Conservation (phyloP, 257 asterid species). For the Jacaranda copaia region DNA sequence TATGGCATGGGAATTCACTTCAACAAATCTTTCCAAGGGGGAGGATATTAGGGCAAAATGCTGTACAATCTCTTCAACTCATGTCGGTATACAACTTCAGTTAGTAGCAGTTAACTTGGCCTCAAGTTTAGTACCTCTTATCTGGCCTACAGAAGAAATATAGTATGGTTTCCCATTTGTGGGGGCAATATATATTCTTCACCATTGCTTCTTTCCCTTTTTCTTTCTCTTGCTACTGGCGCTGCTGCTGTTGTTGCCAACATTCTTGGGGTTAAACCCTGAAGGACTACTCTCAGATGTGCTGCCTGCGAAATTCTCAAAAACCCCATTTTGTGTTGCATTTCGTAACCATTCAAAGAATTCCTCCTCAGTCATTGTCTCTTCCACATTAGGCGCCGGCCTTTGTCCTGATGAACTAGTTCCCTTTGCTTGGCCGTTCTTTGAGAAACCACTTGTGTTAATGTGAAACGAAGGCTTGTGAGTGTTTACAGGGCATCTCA, state of each 20-base stretch:
- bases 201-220: conserved; percentile 82
- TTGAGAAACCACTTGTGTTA: conserved; percentile 72
- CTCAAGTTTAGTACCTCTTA: background rate
- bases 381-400: conserved; percentile 68
- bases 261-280: conserved; percentile 51
- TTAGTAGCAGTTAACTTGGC: conserved; percentile 37
- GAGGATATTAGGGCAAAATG: conserved; percentile 32
- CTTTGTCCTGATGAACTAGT: conserved; percentile 54
- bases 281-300: conserved; percentile 52
- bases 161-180: background rate
- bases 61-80: conserved; percentile 40
- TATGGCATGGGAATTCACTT: conserved; percentile 7
- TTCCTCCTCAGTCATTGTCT: conserved; percentile 86
- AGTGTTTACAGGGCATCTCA: conserved; percentile 84
- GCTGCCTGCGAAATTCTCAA: conserved; percentile 56
- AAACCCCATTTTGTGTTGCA: conserved; percentile 74
- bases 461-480: conserved; percentile 96
- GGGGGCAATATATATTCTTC: conserved; percentile 15
- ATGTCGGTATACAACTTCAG: conserved; percentile 45
- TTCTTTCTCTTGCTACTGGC: conserved; percentile 72
- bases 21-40: background rate
- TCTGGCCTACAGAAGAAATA: background rate
- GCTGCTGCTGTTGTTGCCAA: conserved; percentile 43
- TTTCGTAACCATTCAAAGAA: conserved; percentile 87
- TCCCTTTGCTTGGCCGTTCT: conserved; percentile 61